Percentiles rank a stretch among this genome's conserved stretches.
phyloP scores from a whole-genome alignment of 306 rosid genomes.

The Urtica urens region DNA sequence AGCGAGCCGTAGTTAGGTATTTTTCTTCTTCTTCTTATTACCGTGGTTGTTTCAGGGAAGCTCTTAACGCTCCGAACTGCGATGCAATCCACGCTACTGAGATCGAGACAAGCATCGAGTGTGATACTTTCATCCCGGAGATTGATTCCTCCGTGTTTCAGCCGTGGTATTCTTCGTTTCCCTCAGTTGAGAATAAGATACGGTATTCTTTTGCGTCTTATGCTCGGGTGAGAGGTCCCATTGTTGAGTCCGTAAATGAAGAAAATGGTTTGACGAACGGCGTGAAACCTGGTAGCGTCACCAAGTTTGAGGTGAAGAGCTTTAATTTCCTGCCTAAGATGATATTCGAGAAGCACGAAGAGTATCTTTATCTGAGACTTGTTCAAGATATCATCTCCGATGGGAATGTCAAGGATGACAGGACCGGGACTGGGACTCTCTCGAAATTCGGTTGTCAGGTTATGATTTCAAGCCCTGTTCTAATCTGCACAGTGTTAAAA shows the following conservation, averaged over 20 bases:
- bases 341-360: conserved; percentile 78
- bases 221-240: conserved; percentile 69
- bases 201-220: conserved; percentile 65
- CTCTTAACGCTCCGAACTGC: conserved; percentile 78
- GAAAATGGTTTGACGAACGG: conserved; percentile 27
- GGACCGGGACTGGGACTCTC: conserved; percentile 94
- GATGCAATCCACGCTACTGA: conserved; percentile 89
- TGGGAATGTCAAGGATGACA: conserved; percentile 75
- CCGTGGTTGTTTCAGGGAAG: conserved; percentile 50
- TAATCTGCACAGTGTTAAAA: not conserved
- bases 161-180: conserved; percentile 88
- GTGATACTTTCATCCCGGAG: conserved; percentile 68
- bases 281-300: conserved; percentile 23
- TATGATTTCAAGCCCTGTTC: conserved; percentile 13
- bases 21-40: conserved; percentile 10
- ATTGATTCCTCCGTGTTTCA: conserved; percentile 67
- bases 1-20: too few relatives aligned
- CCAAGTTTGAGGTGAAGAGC: conserved; percentile 49
- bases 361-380: conserved; percentile 58
- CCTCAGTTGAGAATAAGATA: conserved; percentile 53
- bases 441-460: conserved; percentile 96
- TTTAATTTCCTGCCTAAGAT: conserved; percentile 83
- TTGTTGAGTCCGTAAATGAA: conserved; percentile 30
- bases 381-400: conserved; percentile 72
- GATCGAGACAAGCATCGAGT: conserved; percentile 58